Evolutionary conservation across 208 protist genomes (phyloP).

Genomic region (Naegleria gruberi): DNA sequence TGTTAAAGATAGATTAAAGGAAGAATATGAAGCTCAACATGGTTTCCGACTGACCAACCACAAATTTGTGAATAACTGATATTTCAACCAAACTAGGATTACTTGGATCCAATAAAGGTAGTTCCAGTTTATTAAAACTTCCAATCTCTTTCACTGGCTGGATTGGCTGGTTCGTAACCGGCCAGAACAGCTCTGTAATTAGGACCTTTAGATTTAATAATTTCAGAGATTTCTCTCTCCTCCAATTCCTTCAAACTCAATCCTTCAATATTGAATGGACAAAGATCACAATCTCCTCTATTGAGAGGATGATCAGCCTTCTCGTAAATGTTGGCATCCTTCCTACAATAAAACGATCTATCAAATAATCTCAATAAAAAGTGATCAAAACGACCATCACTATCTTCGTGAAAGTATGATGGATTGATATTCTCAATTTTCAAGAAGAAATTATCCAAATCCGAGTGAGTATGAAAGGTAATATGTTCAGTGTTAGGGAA

Average conservation of each 20-base stretch:
- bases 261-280: background rate
- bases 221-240: background rate
- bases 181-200: background rate
- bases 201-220: too few species aligned
- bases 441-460: background rate
- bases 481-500: background rate
- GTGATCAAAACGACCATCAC: background rate
- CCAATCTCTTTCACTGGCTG: background rate
- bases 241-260: background rate
- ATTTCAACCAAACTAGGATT: too few species aligned
- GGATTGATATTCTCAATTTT: background rate
- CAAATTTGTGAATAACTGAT: too few species aligned
- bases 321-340: background rate
- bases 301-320: background rate
- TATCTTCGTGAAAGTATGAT: background rate
- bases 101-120: too few species aligned
- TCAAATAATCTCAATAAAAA: constrained; percentile 6
- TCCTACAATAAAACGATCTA: background rate
- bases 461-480: background rate
- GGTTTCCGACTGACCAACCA: too few species aligned
- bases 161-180: background rate
- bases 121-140: too few species aligned
- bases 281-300: background rate
- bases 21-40: too few species aligned
- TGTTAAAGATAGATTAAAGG: too few species aligned